Percentiles rank a stretch among this genome's conserved stretches.
Conservation (phyloP, 352 stramenopile genomes). For the Aphanomyces astaci region DNA sequence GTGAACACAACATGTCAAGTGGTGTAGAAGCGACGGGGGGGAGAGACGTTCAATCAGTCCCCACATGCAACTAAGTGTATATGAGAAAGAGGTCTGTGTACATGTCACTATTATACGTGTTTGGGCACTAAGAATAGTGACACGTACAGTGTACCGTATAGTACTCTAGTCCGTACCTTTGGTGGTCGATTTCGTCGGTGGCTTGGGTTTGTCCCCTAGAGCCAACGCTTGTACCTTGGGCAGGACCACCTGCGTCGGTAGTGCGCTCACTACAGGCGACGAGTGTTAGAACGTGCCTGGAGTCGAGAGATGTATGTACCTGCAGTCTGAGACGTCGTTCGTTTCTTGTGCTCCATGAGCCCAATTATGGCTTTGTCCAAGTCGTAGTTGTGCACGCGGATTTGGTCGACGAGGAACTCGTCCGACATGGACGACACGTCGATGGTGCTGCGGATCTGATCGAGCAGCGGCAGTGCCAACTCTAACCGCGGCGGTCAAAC, state of each 20-base stretch:
- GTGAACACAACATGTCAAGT: too few relatives aligned
- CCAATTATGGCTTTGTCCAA: slow-evolving; percentile 62
- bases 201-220: slow-evolving; percentile 31
- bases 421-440: slow-evolving; percentile 42
- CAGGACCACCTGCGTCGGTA: slow-evolving; percentile 61
- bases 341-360: slow-evolving; percentile 54
- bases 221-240: slow-evolving; percentile 51
- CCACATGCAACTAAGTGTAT: too few relatives aligned
- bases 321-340: slow-evolving; percentile 33
- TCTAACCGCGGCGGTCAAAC: background rate
- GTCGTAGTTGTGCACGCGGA: slow-evolving; percentile 71
- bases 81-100: too few relatives aligned
- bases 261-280: slow-evolving; percentile 27
- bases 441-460: slow-evolving; percentile 45
- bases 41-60: too few relatives aligned
- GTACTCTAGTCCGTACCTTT: too few relatives aligned
- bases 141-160: too few relatives aligned
- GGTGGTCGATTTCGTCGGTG: too few relatives aligned
- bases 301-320: background rate
- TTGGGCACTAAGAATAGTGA: too few relatives aligned
- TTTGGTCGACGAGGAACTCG: slow-evolving; percentile 53
- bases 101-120: too few relatives aligned
- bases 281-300: background rate
- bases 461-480: slow-evolving; percentile 31
- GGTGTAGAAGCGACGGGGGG: too few relatives aligned